A percentile compares a stretch with the other conserved stretches of the same genome.
These are phyloP conservation scores for Suillus variegatus DNA, from an alignment of 768 basidiomycete species.

Conservation along the genomic window DNA sequence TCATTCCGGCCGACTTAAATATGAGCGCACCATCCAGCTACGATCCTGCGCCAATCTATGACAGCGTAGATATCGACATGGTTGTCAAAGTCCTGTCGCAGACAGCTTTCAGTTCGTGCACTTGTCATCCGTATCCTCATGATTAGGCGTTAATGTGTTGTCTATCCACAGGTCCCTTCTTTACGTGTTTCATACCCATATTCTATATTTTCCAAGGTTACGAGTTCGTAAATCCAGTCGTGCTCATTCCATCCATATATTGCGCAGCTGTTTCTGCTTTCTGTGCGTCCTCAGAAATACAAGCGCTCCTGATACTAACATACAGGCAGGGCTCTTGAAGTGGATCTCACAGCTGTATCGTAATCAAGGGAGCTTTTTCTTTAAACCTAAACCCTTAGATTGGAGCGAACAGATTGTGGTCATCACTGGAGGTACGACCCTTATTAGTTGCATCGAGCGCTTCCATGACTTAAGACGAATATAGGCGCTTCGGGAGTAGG, in stretches of 20 bases:
- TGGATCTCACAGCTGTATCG: slow-evolving; percentile 76
- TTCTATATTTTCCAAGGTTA: slow-evolving; percentile 76
- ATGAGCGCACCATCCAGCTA: slow-evolving; percentile 20
- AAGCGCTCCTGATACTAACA: slow-evolving; percentile 5
- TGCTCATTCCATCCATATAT: slow-evolving; percentile 56
- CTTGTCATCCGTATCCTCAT: not conserved
- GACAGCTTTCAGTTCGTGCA: slow-evolving; percentile 75
- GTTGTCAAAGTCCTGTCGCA: slow-evolving; percentile 76
- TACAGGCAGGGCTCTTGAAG: slow-evolving; percentile 57
- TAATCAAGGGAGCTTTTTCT: slow-evolving; percentile 69
- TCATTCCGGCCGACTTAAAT: slow-evolving; percentile 1
- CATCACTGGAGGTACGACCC: slow-evolving; percentile 83
- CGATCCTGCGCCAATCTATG: slow-evolving; percentile 58
- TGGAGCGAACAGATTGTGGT: slow-evolving; percentile 92
- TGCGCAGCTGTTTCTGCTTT: slow-evolving; percentile 59
- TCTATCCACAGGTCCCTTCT: slow-evolving; percentile 69
- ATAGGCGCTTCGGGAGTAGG: slow-evolving; percentile 89
- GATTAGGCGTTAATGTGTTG: slow-evolving; percentile 10
- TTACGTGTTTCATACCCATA: slow-evolving; percentile 75
- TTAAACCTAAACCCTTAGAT: slow-evolving; percentile 60
- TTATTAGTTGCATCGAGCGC: not conserved
- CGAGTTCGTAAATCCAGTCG: slow-evolving; percentile 47
- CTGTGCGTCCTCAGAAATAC: slow-evolving; percentile 50
- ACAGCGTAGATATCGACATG: slow-evolving; percentile 74
- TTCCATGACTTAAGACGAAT: not conserved